Evolutionary conservation across 768 basidiomycete species (phyloP).

Genomic region (Kwoniella newhampshirensis): DNA sequence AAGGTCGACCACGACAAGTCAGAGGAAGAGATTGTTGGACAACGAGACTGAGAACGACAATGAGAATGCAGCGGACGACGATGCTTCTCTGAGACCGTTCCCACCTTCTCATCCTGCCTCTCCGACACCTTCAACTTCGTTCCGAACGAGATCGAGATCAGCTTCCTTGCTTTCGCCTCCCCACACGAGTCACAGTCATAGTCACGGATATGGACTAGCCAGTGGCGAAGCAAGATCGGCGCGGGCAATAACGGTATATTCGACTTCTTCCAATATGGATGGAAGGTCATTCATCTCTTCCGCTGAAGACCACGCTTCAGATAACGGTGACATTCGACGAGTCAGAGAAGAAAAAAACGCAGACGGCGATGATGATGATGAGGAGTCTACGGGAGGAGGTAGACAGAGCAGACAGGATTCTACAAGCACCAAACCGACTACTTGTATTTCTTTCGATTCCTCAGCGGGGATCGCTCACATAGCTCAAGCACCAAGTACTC

Average conservation of each 20-base stretch:
- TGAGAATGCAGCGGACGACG: slow-evolving; percentile 69
- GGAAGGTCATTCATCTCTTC: slow-evolving; percentile 5
- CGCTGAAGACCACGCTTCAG: slow-evolving; percentile 2
- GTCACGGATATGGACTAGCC: no score
- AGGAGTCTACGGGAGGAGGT: slow-evolving; percentile 52
- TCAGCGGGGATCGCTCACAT: slow-evolving; percentile 81
- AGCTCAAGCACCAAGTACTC: slow-evolving; percentile 62
- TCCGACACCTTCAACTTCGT: slow-evolving; percentile 74
- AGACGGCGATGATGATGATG: slow-evolving; percentile 8
- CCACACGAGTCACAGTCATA: not conserved
- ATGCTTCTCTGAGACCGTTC: slow-evolving; percentile 84
- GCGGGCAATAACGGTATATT: slow-evolving; percentile 56
- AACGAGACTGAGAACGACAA: not conserved
- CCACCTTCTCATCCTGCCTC: slow-evolving; percentile 86
- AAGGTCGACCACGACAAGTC: not conserved
- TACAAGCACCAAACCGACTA: slow-evolving; percentile 86
- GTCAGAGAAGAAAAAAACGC: slow-evolving; percentile 31
- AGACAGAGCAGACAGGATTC: slow-evolving; percentile 29
- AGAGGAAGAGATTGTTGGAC: slow-evolving; percentile 4
- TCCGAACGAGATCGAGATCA: slow-evolving; percentile 9
- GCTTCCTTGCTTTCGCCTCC: slow-evolving; percentile 5
- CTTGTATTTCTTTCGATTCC: slow-evolving; percentile 83
- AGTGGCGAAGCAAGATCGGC: no score
- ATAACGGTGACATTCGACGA: not conserved
- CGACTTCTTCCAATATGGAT: slow-evolving; percentile 64